These are phyloP conservation scores for Eurotiales sp. DNA, from an alignment of 2,329 filamentous ascomycete species.

Conservation along the genomic window DNA sequence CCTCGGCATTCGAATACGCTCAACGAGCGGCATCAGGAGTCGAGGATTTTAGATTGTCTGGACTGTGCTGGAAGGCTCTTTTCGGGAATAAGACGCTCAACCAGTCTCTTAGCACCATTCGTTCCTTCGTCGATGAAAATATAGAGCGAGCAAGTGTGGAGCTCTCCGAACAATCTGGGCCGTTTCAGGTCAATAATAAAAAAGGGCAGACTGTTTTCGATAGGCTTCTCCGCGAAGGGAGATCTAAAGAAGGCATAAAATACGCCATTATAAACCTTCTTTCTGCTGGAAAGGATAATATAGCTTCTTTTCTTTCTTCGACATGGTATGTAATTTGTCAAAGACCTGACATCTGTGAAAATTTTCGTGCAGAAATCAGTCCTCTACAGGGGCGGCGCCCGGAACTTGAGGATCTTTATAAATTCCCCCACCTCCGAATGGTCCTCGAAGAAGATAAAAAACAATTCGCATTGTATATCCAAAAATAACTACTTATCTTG, in stretches of 20 bases:
- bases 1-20: neutral
- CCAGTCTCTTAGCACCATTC: neutral
- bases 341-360: constrained; percentile 22
- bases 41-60: neutral
- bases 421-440: neutral
- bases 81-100: neutral
- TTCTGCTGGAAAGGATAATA: constrained; percentile 35
- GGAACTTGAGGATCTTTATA: neutral
- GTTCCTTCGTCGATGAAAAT: neutral
- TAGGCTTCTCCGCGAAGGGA: constrained; percentile 1
- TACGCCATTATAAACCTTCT: constrained; percentile 30
- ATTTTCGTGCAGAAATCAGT: constrained; percentile 13
- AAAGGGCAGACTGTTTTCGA: neutral
- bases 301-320: constrained; percentile 30
- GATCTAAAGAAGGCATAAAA: neutral
- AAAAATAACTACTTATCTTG: neutral
- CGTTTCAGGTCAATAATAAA: too few species aligned
- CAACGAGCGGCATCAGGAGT: neutral
- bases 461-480: neutral
- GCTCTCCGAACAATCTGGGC: neutral
- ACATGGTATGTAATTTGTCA: constrained; percentile 27
- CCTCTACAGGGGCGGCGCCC: neutral
- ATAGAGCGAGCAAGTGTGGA: neutral
- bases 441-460: constrained; percentile 33
- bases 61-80: neutral